Conservation (phyloP, 2,329 filamentous ascomycete genomes). For the Juglanconis sp. region DNA sequence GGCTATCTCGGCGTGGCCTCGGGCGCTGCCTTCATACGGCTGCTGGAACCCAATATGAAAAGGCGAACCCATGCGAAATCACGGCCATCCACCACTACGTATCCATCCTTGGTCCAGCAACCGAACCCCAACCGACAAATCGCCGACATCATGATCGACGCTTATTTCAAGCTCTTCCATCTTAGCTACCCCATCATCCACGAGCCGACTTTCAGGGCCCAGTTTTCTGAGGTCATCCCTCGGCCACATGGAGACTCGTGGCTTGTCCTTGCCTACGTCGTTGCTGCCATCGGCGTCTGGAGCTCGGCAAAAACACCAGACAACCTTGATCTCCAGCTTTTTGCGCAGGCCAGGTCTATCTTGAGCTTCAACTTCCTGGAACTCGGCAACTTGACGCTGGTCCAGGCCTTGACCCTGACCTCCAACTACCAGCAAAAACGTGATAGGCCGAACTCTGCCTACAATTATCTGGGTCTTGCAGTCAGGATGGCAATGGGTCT, state of each 20-base stretch:
- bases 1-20: conserved; percentile 46
- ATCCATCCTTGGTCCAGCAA: conserved; percentile 22
- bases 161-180: conserved; percentile 42
- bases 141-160: conserved; percentile 30
- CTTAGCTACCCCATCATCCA: conserved; percentile 43
- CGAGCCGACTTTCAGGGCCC: conserved; percentile 37
- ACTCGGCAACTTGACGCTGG: conserved; percentile 26
- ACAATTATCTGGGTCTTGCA: conserved; percentile 46
- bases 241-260: conserved; percentile 18
- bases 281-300: conserved; percentile 19
- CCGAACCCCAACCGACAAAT: conserved; percentile 30
- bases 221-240: conserved; percentile 19
- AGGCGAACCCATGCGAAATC: conserved; percentile 22
- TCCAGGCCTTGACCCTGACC: conserved; percentile 30
- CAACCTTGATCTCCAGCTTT: conserved; percentile 46
- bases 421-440: conserved; percentile 40
- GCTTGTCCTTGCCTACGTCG: conserved; percentile 19
- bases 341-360: conserved; percentile 39
- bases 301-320: conserved; percentile 16
- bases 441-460: conserved; percentile 48
- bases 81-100: conserved; percentile 13
- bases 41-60: conserved; percentile 30
- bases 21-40: conserved; percentile 40
- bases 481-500: conserved; percentile 47
- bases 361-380: conserved; percentile 19